Evolutionary conservation across 441 rosid species (phyloP), one percentile per base, ranked within the genome.

Genomic region (Monsonia emarginata): DNA sequence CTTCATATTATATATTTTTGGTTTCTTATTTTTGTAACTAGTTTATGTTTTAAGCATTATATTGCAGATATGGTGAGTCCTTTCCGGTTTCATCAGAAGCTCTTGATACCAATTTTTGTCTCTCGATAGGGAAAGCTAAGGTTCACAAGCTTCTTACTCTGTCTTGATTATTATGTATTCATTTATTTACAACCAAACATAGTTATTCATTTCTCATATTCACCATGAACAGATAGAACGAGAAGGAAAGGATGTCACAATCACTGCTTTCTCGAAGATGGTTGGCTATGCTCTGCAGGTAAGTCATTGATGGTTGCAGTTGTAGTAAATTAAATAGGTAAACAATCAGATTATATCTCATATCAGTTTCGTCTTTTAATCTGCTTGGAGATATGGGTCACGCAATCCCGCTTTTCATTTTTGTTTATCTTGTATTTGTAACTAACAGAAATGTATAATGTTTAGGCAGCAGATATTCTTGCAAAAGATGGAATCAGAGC

Each of bases 51-150:
- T n/a, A n/a, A n/a, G n/a, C n/a, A n/a, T n/a, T n/a, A n/a, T n/a
- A n/a, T n/a, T n/a, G n/a, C 80, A 90, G 98, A 71, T 92, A 92
- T 69, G 98, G 98, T 31, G 97, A 92, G 79, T 83, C 88, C 22
- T 92, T 90, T 75, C 96, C 96, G 64, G 83, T 90, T 69, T 88
- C 97, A 66, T 94, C 83, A 5, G 98, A 92, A 83, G 94, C 58
- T 28, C 92, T 90, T 61, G 97, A 92, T 84, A 88, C 98, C 65
- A 92, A 89, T 80, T 92, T 92, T 78, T 92, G 94, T 72, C 86
- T 90, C 76, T 94, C 98, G 8, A 92, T 92, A 63, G 97, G 98
- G 70, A 87, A 90, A 86, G 96, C 94, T 56, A 92, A 90, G 94
- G 98, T 90, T 74, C 24, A 25, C 24, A 13, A 11, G 14, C 44